phyloP scores from a whole-genome alignment of 1,284 basidiomycete genomes.

The Trichosporon sp. region DNA sequence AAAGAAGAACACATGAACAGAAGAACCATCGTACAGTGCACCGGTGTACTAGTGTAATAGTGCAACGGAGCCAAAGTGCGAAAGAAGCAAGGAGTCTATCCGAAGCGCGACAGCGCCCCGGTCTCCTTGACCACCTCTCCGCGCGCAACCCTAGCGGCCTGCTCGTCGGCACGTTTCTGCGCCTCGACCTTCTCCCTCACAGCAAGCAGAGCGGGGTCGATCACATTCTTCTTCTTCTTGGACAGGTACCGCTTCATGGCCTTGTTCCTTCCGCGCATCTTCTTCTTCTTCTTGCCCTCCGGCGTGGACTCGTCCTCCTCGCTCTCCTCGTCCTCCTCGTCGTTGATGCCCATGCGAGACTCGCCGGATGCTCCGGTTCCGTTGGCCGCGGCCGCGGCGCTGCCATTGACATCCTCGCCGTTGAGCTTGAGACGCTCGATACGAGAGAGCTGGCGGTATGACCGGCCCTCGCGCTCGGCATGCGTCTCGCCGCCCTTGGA shows the following conservation, averaged over 20 bases:
- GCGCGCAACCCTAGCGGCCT: conserved; percentile 33
- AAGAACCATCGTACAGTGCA: too few relatives aligned
- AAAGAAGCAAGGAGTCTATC: conserved; percentile 23
- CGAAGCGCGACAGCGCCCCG: conserved; percentile 46
- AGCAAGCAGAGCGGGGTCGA: conserved; percentile 71
- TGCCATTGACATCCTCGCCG: conserved; percentile 60
- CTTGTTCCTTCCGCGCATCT: conserved; percentile 82
- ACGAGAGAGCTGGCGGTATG: conserved; percentile 72
- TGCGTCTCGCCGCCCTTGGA: conserved; percentile 61
- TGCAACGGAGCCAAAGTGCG: too few relatives aligned
- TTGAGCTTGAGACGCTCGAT: conserved; percentile 70
- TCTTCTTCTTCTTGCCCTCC: conserved; percentile 64
- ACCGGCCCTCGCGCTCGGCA: conserved; percentile 61
- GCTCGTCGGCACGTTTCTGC: conserved; percentile 41
- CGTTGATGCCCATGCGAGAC: conserved; percentile 51
- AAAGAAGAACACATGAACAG: not conserved
- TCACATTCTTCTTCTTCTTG: conserved; percentile 83
- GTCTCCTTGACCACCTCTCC: conserved; percentile 45
- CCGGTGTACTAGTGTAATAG: too few relatives aligned
- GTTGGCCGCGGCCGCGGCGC: conserved; percentile 62
- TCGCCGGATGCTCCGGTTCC: conserved; percentile 37
- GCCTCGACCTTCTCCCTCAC: conserved; percentile 44
- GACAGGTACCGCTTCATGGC: conserved; percentile 80
- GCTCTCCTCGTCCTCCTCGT: conserved; percentile 50
- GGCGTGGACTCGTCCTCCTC: conserved; percentile 47